Evolutionary conservation across 805 yeast genomes (phyloP), one percentile per base, ranked within the genome.

Genomic region (Clavispora asparagi): DNA sequence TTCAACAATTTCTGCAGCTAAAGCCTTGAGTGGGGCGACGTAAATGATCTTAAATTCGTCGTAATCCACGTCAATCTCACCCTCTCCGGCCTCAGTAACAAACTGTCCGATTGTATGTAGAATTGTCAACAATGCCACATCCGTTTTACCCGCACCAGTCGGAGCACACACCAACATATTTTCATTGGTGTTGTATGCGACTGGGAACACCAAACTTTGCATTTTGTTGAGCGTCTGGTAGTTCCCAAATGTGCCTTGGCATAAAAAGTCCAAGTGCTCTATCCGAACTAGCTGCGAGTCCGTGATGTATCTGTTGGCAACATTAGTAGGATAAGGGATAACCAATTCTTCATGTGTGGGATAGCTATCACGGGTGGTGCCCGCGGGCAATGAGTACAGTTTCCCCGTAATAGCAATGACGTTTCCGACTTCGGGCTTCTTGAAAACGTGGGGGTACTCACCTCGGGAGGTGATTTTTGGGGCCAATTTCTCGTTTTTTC

Each of bases 1-100:
- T 46, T 88, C 96, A 1, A 91, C 97, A 57, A 94, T 89, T 71
- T 94, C 99, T 0, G 97, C 96, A 0, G 99, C 97, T 43, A 91
- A 68, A 1, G 97, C 97, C 62, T 91, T 91, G 53, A 91, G 69
- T 0, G 97, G 97, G 0, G 97, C 97, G 14, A 90, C 95, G 59
- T 90, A 94, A 6, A 94, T 83, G 43, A 94, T 83, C 61, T 94
- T 94, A 66, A 92, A 94, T 50, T 84, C 92, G 54, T 84, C 88
- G 53, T 83, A 86, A 53, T 82, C 86, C 29, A 91, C 81, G 54
- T 84, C 85, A 30, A 79, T 57, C n/a, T 76, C 71, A 13, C 76
- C 72, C 36, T 67, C 58, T 43, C 52, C 65, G 1, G 75, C 67
- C 45, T 79, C 80, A 0, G 79, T 75, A 0, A 82, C 75, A 61